These are phyloP conservation scores for Lolium rigidum DNA, from an alignment of 176 grass and related monocot genomes.

Conservation along the genomic window DNA sequence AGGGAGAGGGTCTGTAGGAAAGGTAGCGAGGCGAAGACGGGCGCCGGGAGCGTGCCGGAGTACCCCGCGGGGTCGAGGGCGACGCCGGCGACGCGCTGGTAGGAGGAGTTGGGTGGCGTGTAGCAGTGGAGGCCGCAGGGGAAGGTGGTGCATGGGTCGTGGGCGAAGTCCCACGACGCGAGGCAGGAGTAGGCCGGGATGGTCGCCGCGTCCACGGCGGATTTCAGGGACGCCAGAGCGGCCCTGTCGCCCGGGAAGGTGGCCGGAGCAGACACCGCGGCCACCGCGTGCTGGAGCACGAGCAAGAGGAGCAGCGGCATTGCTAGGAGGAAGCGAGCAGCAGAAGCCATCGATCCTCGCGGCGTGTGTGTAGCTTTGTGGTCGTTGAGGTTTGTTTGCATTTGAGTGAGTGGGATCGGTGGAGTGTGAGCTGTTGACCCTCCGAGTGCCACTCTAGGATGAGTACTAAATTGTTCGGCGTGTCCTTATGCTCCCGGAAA, in stretches of 20 bases:
- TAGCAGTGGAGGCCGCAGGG: constrained; percentile 51
- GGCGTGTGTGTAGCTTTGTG: background rate
- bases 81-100: constrained; percentile 47
- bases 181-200: constrained; percentile 54
- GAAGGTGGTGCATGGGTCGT: constrained; percentile 51
- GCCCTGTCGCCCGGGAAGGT: constrained; percentile 55
- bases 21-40: constrained; percentile 38
- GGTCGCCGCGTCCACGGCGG: constrained; percentile 40
- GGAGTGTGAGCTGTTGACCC: constrained; percentile 24
- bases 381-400: constrained; percentile 5
- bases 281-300: constrained; percentile 5
- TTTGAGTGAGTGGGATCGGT: constrained; percentile 37
- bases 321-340: background rate
- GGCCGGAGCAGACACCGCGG: background rate
- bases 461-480: constrained; percentile 12
- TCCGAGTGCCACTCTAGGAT: background rate
- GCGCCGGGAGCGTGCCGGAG: constrained; percentile 44
- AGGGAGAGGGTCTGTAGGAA: constrained; percentile 48
- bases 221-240: constrained; percentile 45
- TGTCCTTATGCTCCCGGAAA: background rate
- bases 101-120: constrained; percentile 8
- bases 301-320: constrained; percentile 17
- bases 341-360: constrained; percentile 32
- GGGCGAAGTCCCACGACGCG: constrained; percentile 49
- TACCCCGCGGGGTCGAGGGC: constrained; percentile 59